Evolutionary conservation across 495 filamentous ascomycete species (phyloP).

Genomic region (Hypoxylon crocopeplum): DNA sequence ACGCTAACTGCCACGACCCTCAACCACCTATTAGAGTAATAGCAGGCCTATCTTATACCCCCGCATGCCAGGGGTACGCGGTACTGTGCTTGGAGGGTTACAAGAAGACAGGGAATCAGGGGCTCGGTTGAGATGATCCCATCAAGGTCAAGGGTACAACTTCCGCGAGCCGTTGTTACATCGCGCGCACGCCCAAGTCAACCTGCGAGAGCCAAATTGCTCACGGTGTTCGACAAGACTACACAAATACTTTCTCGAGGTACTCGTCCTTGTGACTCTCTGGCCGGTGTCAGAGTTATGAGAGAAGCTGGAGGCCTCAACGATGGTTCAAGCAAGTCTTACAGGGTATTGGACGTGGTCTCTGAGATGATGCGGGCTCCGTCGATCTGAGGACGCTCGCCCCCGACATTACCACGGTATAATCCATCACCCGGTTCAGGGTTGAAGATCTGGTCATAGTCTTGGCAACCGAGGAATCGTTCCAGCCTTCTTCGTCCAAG

Average conservation of each 20-base stretch:
- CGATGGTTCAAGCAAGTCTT: background rate
- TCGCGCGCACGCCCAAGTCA: slow-evolving; percentile 22
- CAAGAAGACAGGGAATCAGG: slow-evolving; percentile 23
- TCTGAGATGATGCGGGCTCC: background rate
- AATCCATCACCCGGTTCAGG: slow-evolving; percentile 1
- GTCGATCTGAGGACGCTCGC: no score
- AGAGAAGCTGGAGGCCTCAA: background rate
- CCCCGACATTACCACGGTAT: background rate
- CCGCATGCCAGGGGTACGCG: slow-evolving; percentile 33
- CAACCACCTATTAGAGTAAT: slow-evolving; percentile 16
- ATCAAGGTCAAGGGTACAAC: slow-evolving; percentile 36
- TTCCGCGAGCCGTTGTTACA: slow-evolving; percentile 41
- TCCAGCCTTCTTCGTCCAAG: slow-evolving; percentile 11
- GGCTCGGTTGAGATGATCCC: slow-evolving; percentile 33
- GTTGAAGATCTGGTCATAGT: slow-evolving; percentile 17
- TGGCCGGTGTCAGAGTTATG: background rate
- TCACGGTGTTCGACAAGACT: slow-evolving; percentile 2
- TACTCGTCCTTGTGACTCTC: background rate
- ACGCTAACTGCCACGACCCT: slow-evolving; percentile 16
- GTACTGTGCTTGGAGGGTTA: slow-evolving; percentile 29
- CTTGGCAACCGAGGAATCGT: slow-evolving; percentile 18
- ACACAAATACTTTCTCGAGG: slow-evolving; percentile 4
- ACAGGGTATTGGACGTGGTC: background rate
- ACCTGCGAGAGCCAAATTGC: slow-evolving; percentile 18
- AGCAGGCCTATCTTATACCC: slow-evolving; percentile 31